phyloP scores from a whole-genome alignment of 139 green algal species.

The Chlorella sp. region DNA sequence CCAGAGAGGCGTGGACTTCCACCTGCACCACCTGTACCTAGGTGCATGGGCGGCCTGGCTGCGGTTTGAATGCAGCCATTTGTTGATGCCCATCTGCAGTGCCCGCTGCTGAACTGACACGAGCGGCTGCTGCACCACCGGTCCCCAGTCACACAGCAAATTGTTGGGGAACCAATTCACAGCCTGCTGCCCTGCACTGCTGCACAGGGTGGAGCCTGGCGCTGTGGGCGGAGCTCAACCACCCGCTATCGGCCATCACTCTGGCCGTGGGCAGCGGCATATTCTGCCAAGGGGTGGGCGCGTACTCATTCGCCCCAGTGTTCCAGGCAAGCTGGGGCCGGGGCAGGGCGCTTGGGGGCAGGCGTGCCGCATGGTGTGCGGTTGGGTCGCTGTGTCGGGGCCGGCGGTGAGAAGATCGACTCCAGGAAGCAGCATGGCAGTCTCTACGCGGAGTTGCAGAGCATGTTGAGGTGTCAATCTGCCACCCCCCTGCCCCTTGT shows the following conservation, averaged over 20 bases:
- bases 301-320: constrained; percentile 51
- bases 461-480: too few species aligned
- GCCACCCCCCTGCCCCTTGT: too few species aligned
- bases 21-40: constrained; percentile 60
- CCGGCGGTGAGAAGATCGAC: too few species aligned
- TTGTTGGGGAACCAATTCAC: background rate
- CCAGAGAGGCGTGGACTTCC: constrained; percentile 29
- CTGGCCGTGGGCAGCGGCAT: constrained; percentile 46
- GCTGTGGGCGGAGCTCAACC: constrained; percentile 56
- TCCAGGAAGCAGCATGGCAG: too few species aligned
- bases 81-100: too few species aligned
- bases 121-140: too few species aligned
- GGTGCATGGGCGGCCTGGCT: background rate
- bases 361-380: too few species aligned
- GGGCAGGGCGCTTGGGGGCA: too few species aligned
- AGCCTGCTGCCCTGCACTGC: background rate
- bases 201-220: constrained; percentile 49
- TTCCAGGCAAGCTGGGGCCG: constrained; percentile 28
- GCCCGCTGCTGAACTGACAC: background rate
- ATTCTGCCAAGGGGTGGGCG: constrained; percentile 42
- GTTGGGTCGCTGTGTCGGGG: too few species aligned
- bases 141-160: too few species aligned
- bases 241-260: constrained; percentile 41
- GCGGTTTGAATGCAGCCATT: background rate
- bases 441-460: too few species aligned